These are phyloP conservation scores for Litchi chinensis DNA, from an alignment of 345 rosid genomes.

Conservation along the genomic window DNA sequence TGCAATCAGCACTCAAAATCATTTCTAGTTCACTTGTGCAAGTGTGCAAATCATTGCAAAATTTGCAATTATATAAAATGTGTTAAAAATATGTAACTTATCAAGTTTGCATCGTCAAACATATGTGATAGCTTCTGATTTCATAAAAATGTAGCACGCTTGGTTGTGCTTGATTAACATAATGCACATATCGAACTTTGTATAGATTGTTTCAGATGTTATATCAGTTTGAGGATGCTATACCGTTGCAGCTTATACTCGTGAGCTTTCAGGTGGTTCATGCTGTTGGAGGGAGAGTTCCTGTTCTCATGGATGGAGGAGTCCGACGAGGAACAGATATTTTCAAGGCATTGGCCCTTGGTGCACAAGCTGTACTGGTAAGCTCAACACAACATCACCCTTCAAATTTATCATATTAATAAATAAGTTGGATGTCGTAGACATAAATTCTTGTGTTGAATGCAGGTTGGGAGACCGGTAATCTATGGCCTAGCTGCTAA, in stretches of 20 bases:
- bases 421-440: background rate
- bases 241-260: background rate
- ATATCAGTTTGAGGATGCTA: background rate
- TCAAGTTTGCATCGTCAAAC: too few relatives aligned
- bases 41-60: background rate
- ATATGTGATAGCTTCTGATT: background rate
- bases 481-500: constrained; percentile 72
- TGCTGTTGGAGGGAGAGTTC: constrained; percentile 70
- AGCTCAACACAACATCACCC: constrained; percentile 8
- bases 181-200: background rate
- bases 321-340: constrained; percentile 80
- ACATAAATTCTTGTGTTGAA: background rate
- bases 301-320: constrained; percentile 87
- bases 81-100: too few relatives aligned
- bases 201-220: background rate
- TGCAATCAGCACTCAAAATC: background rate
- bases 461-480: constrained; percentile 91
- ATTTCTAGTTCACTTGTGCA: background rate
- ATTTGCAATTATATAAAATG: too few relatives aligned
- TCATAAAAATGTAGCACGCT: background rate
- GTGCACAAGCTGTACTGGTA: constrained; percentile 93
- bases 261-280: constrained; percentile 59
- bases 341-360: constrained; percentile 88
- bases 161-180: background rate
- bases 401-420: background rate